Conservation (phyloP, 495 filamentous ascomycete species). For the Neohortaea acidophila region DNA sequence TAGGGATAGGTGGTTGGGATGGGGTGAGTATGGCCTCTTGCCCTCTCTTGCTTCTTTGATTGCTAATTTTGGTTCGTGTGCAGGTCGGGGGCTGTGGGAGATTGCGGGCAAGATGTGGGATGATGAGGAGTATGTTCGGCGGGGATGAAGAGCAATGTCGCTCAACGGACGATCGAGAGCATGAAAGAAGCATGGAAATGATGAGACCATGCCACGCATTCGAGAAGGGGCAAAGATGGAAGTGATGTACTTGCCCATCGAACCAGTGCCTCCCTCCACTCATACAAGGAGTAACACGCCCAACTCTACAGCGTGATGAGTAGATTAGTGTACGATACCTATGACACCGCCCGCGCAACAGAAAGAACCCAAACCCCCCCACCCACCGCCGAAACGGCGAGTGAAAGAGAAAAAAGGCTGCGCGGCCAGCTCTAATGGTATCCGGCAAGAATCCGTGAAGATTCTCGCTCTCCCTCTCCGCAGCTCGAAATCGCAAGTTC, state of each 20-base stretch:
- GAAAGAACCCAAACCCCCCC: too few species aligned
- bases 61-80: too few species aligned
- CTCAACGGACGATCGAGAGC: not conserved
- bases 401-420: not conserved
- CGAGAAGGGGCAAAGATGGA: not conserved
- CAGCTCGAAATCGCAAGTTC: constrained; percentile 14
- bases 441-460: too few species aligned
- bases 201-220: not conserved
- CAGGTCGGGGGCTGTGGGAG: too few species aligned
- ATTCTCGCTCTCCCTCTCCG: constrained; percentile 11
- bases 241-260: not conserved
- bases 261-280: not conserved
- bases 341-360: constrained; percentile 19
- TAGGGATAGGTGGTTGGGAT: not conserved
- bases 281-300: too few species aligned
- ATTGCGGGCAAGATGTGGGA: not conserved
- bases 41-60: not conserved
- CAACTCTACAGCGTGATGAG: too few species aligned
- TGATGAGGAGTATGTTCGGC: not conserved
- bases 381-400: too few species aligned
- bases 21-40: not conserved
- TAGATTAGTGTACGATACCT: constrained; percentile 15
- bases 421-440: constrained; percentile 19
- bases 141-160: not conserved
- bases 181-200: not conserved